These are phyloP conservation scores for Lachnellula cervina DNA, from an alignment of 2,329 filamentous ascomycete species.

Conservation along the genomic window DNA sequence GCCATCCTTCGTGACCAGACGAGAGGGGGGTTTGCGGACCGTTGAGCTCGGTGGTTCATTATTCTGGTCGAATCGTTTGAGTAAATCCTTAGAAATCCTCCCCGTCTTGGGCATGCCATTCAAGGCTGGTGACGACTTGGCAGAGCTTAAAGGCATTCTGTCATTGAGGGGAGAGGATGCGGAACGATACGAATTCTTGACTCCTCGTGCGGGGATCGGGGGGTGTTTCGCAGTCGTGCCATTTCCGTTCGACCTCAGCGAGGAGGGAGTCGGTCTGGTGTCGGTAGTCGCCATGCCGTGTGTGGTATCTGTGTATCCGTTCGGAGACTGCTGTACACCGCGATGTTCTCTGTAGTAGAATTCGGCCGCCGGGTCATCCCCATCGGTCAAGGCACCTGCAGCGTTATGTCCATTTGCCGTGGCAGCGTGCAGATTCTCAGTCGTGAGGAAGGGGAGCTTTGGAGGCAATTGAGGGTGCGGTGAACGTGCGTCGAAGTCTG, in stretches of 20 bases:
- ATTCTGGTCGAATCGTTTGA: constrained; percentile 71
- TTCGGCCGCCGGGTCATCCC: constrained; percentile 41
- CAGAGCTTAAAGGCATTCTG: constrained; percentile 23
- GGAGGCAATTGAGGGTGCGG: constrained; percentile 22
- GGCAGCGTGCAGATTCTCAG: constrained; percentile 24
- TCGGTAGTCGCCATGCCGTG: constrained; percentile 31
- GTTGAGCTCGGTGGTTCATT: constrained; percentile 36
- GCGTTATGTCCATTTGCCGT: constrained; percentile 22
- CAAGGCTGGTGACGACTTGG: constrained; percentile 22
- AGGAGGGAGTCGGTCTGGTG: constrained; percentile 37
- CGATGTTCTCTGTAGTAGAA: constrained; percentile 47
- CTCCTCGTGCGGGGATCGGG: constrained; percentile 36
- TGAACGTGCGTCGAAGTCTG: constrained; percentile 18
- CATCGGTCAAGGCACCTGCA: constrained; percentile 15
- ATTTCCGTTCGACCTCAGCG: constrained; percentile 47
- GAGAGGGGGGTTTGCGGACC: constrained; percentile 16
- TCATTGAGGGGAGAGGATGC: constrained; percentile 50
- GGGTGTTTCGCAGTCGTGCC: constrained; percentile 46
- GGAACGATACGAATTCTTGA: constrained; percentile 45
- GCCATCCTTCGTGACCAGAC: constrained; percentile 17
- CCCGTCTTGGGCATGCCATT: constrained; percentile 21
- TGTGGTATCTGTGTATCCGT: constrained; percentile 16
- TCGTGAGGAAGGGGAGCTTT: constrained; percentile 26
- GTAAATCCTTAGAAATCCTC: constrained; percentile 70
- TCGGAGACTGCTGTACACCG: constrained; percentile 29